Conservation (phyloP, 2,329 filamentous ascomycete species). For the Passalora sequoiae region DNA sequence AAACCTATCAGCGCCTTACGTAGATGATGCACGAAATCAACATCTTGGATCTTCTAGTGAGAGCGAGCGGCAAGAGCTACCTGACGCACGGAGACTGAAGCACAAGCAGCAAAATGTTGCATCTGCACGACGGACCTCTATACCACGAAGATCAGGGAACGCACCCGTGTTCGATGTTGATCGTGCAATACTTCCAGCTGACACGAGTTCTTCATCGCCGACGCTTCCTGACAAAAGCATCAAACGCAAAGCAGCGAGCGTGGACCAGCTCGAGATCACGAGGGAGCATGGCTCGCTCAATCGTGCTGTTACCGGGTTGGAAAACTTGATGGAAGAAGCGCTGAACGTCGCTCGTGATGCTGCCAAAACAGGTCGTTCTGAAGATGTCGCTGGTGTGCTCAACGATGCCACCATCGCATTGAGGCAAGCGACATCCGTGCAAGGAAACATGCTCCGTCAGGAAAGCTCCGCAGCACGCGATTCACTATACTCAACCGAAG, state of each 20-base stretch:
- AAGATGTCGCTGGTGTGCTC: slow-evolving; percentile 39
- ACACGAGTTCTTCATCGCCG: neutral
- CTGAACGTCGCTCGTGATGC: slow-evolving; percentile 35
- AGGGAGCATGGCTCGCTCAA: slow-evolving; percentile 14
- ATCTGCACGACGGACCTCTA: neutral
- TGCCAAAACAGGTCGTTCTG: slow-evolving; percentile 29
- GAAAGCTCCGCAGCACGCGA: slow-evolving; percentile 6
- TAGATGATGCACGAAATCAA: neutral
- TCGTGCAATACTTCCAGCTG: neutral
- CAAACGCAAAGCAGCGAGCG: neutral
- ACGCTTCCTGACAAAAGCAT: neutral
- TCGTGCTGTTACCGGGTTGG: slow-evolving; percentile 36
- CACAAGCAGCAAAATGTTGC: neutral
- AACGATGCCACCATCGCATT: slow-evolving; percentile 37
- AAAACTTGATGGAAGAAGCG: slow-evolving; percentile 42
- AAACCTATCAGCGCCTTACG: neutral
- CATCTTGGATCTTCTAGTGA: neutral
- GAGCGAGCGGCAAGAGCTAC: neutral
- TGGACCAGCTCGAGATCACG: no score
- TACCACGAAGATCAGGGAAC: neutral
- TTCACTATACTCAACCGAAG: slow-evolving; percentile 5
- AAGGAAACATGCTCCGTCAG: slow-evolving; percentile 12
- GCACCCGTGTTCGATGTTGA: neutral
- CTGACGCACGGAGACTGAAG: neutral
- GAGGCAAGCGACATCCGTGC: slow-evolving; percentile 27